Percentiles rank a stretch among this genome's conserved stretches.
These are phyloP conservation scores for Colletotrichum sp. DNA, from an alignment of 2,329 filamentous ascomycete genomes.

Conservation along the genomic window DNA sequence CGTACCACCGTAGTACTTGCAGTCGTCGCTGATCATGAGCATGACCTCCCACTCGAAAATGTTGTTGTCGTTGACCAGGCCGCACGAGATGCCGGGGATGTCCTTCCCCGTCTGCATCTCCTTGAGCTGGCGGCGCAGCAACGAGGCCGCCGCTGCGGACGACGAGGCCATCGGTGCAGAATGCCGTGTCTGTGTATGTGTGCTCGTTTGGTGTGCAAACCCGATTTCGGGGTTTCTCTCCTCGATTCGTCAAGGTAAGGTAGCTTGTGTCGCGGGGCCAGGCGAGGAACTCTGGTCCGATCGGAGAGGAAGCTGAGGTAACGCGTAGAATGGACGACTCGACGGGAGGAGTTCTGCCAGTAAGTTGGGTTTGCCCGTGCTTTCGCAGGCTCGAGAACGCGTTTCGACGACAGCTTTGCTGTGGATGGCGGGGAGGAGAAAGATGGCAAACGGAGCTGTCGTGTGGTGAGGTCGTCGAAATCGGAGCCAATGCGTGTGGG, in stretches of 20 bases:
- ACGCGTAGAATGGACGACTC: not conserved
- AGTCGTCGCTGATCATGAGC: conserved; percentile 97
- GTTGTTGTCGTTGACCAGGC: conserved; percentile 82
- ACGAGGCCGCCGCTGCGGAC: conserved; percentile 66
- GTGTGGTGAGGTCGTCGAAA: conserved; percentile 3
- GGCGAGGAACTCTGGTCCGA: not conserved
- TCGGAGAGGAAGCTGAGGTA: not conserved
- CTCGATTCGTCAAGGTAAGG: not conserved
- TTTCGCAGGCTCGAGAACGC: not conserved
- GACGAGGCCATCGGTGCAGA: conserved; percentile 41
- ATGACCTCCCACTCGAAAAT: conserved; percentile 99
- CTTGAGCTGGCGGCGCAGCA: conserved; percentile 87
- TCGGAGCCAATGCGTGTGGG: conserved; percentile 16
- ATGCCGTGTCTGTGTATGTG: too few relatives aligned
- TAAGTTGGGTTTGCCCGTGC: rapidly evolving
- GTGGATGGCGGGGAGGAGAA: not conserved
- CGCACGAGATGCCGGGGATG: conserved; percentile 92
- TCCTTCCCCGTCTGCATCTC: conserved; percentile 92
- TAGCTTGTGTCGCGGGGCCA: not conserved
- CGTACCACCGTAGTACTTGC: conserved; percentile 89
- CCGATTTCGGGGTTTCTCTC: not conserved
- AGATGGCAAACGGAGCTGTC: not conserved
- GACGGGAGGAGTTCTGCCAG: rapidly evolving
- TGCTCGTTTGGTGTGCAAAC: not conserved
- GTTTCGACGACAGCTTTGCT: not conserved